Evolutionary conservation across 495 filamentous ascomycete species (phyloP), one percentile per base, ranked within the genome.

Genomic region (Saxophila tyrrhenica): DNA sequence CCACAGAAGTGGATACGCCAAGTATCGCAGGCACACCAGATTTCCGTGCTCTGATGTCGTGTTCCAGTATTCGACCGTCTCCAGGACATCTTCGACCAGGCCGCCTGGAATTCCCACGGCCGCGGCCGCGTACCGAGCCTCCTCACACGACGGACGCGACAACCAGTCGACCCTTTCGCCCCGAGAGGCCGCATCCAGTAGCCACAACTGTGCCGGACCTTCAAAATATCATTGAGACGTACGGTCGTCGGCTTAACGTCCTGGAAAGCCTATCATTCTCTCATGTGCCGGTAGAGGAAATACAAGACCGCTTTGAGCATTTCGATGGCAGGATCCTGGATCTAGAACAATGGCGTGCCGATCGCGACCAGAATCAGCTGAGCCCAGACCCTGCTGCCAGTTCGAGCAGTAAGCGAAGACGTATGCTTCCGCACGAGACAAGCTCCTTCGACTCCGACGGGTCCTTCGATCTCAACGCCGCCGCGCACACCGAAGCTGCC

Each of bases 181-280:
- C 7, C 15, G 16, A 44, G 41, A 7, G 19, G 41, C 41, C 41
- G 8, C 7, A 5, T 16, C 23, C 45, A 11, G 20, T n/a, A n/a
- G 46, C 39, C 25, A 39, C 5, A 8, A 9, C 13, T 15, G 29
- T n/a, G 3, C 29, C 25, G 43, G 54, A 62, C 20, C 39, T 62
- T 29, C 17, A 23, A 10, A 41, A 49, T 23, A 11, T 62, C 25
- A 15, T 62, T 19, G 50, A 29, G 44, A 67, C 70, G 17, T 70
- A 83, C 44, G 73, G 73, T 43, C 71, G 73, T 25, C 78, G 83
- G 0, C 58, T 86, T 2, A 79, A 83, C 46, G 63, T 65, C 47
- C 69, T 85, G 5, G 82, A 86, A 64, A 80, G 70, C 55, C 68
- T 70, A 0, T 85, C 81, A 0, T 80, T 84, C 59, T 74, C 75